A percentile compares a stretch with the other conserved stretches of the same genome.
phyloP scores from a whole-genome alignment of 345 rosid species.

The Dimocarpus longan region DNA sequence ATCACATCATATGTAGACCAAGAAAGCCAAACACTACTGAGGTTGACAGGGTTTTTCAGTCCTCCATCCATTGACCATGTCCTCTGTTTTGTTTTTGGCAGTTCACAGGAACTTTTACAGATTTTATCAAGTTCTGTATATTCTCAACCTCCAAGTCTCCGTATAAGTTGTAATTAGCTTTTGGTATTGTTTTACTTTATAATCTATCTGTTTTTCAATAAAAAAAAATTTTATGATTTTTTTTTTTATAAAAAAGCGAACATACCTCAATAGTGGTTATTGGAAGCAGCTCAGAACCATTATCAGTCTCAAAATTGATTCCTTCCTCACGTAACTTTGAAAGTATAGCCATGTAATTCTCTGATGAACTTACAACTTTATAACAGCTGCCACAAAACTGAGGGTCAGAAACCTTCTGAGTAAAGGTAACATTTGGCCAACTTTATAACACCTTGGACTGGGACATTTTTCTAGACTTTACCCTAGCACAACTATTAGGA shows the following conservation, averaged over 20 bases:
- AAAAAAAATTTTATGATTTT: not conserved
- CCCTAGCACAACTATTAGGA: not conserved
- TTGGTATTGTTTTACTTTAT: not conserved
- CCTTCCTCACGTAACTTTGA: conserved; percentile 78
- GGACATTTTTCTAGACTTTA: not conserved
- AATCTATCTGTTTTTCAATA: not conserved
- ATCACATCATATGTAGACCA: not conserved
- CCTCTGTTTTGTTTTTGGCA: no score
- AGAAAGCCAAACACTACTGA: not conserved
- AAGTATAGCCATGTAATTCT: conserved; percentile 62
- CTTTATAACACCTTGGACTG: not conserved
- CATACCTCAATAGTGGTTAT: conserved; percentile 70
- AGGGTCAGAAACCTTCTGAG: conserved; percentile 12
- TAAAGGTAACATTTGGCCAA: not conserved
- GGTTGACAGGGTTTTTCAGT: not conserved
- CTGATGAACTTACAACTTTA: conserved; percentile 74
- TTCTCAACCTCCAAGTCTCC: not conserved
- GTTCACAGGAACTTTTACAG: not conserved
- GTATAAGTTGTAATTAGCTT: not conserved
- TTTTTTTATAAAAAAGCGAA: not conserved
- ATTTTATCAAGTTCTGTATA: not conserved
- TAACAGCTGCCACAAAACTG: conserved; percentile 53
- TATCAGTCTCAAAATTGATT: conserved; percentile 80
- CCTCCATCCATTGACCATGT: not conserved
- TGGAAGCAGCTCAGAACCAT: conserved; percentile 91